Conservation (phyloP, 2,329 filamentous ascomycete species). For the Ophiosphaerella narmari region DNA sequence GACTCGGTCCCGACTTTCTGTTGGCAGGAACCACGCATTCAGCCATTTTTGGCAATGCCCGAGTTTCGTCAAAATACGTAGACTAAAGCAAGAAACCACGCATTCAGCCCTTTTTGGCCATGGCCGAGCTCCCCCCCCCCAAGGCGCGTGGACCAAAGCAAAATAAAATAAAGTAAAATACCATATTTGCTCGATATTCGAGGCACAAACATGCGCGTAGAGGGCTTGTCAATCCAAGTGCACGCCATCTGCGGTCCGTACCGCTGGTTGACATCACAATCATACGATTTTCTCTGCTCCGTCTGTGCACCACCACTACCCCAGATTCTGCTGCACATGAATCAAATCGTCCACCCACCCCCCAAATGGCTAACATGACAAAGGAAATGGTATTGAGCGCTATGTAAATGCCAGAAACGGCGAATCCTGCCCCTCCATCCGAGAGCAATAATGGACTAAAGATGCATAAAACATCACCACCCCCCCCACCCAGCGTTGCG, state of each 20-base stretch:
- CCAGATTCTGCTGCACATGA: slow-evolving; percentile 13
- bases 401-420: slow-evolving; percentile 24
- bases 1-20: too few species aligned
- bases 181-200: too few species aligned
- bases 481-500: neutral
- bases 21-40: too few species aligned
- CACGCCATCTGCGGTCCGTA: slow-evolving; percentile 23
- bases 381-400: slow-evolving; percentile 36
- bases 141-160: too few species aligned
- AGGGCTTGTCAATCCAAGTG: too few species aligned
- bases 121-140: too few species aligned
- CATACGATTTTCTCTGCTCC: slow-evolving; percentile 33
- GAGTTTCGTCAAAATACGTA: too few species aligned
- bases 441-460: slow-evolving; percentile 12
- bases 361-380: slow-evolving; percentile 18
- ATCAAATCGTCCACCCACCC: neutral
- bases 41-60: too few species aligned
- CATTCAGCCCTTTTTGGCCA: too few species aligned
- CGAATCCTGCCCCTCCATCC: slow-evolving; percentile 3
- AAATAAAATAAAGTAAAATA: too few species aligned
- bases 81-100: too few species aligned
- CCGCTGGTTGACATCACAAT: slow-evolving; percentile 34
- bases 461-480: slow-evolving; percentile 1
- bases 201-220: neutral
- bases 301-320: slow-evolving; percentile 16